Conservation (phyloP, 768 basidiomycete genomes). For the Termitomyces sp. region DNA sequence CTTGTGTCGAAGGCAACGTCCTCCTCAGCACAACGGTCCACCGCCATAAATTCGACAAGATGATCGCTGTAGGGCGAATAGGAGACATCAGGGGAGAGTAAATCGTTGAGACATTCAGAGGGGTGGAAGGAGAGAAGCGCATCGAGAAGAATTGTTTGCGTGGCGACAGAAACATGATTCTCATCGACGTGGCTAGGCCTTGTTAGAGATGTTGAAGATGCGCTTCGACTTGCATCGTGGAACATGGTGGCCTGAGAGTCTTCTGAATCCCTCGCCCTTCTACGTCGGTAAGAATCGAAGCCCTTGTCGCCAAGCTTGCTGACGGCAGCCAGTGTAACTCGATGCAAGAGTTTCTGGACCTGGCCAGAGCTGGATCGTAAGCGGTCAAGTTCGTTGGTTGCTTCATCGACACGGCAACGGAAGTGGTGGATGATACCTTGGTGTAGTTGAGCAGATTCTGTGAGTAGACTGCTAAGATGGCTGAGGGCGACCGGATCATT, state of each 20-base stretch:
- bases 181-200: slow-evolving; percentile 12
- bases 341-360: slow-evolving; percentile 38
- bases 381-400: slow-evolving; percentile 40
- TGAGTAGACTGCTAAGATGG: slow-evolving; percentile 39
- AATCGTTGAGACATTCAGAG: slow-evolving; percentile 29
- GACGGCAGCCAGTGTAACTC: slow-evolving; percentile 38
- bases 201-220: slow-evolving; percentile 12
- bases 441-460: slow-evolving; percentile 43
- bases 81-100: slow-evolving; percentile 22
- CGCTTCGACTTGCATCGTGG: slow-evolving; percentile 11
- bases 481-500: slow-evolving; percentile 32
- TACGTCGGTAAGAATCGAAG: slow-evolving; percentile 23
- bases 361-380: slow-evolving; percentile 41
- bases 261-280: slow-evolving; percentile 55
- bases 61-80: slow-evolving; percentile 28
- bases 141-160: slow-evolving; percentile 25
- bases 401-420: slow-evolving; percentile 49
- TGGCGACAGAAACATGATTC: slow-evolving; percentile 18
- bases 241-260: slow-evolving; percentile 58
- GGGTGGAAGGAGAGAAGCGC: slow-evolving; percentile 5
- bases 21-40: slow-evolving; percentile 16
- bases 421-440: slow-evolving; percentile 44
- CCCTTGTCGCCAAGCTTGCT: slow-evolving; percentile 35
- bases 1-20: slow-evolving; percentile 27
- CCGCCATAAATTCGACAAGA: slow-evolving; percentile 21